A percentile compares a stretch with the other conserved stretches of the same genome.
These are phyloP conservation scores for Thymus mandschuricus DNA, from an alignment of 257 asterid species.

Conservation along the genomic window DNA sequence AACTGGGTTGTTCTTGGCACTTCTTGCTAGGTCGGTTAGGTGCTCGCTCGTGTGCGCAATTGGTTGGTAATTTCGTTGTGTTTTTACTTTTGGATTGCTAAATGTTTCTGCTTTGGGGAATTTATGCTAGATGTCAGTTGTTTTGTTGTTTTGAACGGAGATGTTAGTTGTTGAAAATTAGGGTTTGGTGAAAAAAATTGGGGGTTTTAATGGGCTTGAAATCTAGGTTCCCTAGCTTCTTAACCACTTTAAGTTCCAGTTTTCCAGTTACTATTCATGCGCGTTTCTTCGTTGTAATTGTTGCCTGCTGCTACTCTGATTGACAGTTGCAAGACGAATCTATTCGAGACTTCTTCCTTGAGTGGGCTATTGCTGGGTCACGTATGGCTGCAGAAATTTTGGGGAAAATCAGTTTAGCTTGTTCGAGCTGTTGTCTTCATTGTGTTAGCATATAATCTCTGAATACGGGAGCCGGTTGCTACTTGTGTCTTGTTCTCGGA, in stretches of 20 bases:
- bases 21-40: constrained; percentile 16
- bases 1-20: constrained; percentile 22
- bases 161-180: constrained; percentile 27
- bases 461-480: constrained; percentile 42
- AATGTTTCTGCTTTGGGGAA: constrained; percentile 28
- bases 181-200: constrained; percentile 37
- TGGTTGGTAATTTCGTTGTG: background rate
- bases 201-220: background rate
- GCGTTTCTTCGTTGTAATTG: background rate
- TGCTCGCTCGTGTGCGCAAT: background rate
- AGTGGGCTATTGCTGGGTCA: constrained; percentile 17
- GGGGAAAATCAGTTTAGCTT: constrained; percentile 15
- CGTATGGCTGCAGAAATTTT: background rate
- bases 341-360: constrained; percentile 12
- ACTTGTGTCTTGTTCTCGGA: constrained; percentile 44
- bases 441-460: background rate
- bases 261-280: background rate
- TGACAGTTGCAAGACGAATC: constrained; percentile 26
- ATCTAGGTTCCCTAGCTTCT: background rate
- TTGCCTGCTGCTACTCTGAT: constrained; percentile 23
- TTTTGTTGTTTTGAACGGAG: background rate
- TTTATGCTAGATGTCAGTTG: constrained; percentile 7
- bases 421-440: constrained; percentile 8
- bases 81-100: constrained; percentile 9
- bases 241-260: background rate